A percentile compares a stretch with the other conserved stretches of the same genome.
phyloP scores from a whole-genome alignment of 805 yeast species.

The Metahyphopichia silvanorum region DNA sequence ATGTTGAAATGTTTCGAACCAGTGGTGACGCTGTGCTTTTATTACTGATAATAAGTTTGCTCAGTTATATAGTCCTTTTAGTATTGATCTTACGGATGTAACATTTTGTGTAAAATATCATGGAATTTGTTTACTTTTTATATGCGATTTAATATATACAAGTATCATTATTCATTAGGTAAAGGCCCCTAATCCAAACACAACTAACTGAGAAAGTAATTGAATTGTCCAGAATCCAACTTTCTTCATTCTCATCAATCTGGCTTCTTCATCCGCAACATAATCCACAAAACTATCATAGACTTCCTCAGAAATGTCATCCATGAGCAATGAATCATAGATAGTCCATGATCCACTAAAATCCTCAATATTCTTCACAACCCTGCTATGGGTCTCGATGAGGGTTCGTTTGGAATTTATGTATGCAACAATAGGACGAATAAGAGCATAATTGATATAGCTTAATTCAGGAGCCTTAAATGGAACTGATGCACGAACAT shows the following conservation, averaged over 20 bases:
- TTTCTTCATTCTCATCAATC: constrained; percentile 68
- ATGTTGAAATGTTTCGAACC: constrained; percentile 48
- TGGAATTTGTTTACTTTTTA: no score
- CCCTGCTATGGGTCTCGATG: constrained; percentile 81
- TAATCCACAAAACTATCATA: constrained; percentile 88
- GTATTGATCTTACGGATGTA: constrained; percentile 46
- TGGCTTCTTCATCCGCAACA: constrained; percentile 81
- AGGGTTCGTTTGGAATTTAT: constrained; percentile 87
- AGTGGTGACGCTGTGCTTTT: constrained; percentile 60
- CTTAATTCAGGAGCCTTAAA: constrained; percentile 81
- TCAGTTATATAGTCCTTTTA: constrained; percentile 49
- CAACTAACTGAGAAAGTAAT: constrained; percentile 71
- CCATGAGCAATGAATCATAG: constrained; percentile 88
- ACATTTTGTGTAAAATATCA: no score
- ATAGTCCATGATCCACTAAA: constrained; percentile 97
- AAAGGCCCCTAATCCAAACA: constrained; percentile 75
- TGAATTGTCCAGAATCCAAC: constrained; percentile 95
- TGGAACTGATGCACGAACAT: constrained; percentile 88
- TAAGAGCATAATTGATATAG: constrained; percentile 87
- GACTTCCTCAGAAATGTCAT: constrained; percentile 83
- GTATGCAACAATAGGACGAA: constrained; percentile 93
- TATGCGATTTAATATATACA: not conserved
- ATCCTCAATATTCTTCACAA: constrained; percentile 74
- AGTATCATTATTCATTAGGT: constrained; percentile 4
- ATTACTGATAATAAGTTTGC: constrained; percentile 47